A percentile compares a stretch with the other conserved stretches of the same genome.
Conservation (phyloP, 495 filamentous ascomycete species). For the Xylaria curta region DNA sequence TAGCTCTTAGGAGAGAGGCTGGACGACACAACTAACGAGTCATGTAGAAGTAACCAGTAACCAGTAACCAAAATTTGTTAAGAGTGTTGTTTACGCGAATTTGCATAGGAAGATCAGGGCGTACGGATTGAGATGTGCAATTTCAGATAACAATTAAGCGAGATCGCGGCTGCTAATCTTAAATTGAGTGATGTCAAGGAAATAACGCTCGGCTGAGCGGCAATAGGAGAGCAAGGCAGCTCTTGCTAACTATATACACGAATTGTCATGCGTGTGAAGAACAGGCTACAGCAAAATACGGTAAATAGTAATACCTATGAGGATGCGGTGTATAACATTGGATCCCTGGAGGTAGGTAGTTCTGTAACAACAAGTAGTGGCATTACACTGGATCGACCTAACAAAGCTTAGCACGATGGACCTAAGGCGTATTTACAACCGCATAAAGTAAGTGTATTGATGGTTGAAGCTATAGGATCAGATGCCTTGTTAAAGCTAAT, state of each 20-base stretch:
- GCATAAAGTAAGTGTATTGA: not conserved
- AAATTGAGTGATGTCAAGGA: slow-evolving; percentile 29
- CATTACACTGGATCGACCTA: not conserved
- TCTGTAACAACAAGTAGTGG: not conserved
- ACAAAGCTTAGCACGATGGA: not conserved
- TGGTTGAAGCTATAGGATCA: not conserved
- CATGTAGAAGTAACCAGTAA: slow-evolving; percentile 6
- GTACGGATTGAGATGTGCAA: slow-evolving; percentile 10
- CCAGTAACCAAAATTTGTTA: not conserved
- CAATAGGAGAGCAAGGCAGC: not conserved
- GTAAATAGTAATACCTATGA: not conserved
- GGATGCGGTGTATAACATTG: not conserved
- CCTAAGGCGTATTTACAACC: not conserved
- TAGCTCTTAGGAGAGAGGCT: not conserved
- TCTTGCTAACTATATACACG: not conserved
- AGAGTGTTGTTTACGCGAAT: not conserved
- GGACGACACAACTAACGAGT: slow-evolving; percentile 11
- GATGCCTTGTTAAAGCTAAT: not conserved
- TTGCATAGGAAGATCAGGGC: not conserved
- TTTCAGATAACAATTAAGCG: slow-evolving; percentile 23
- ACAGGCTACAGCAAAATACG: not conserved
- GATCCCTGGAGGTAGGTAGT: not conserved
- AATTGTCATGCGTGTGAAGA: not conserved
- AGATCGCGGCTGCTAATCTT: slow-evolving; percentile 21
- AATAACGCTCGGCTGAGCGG: slow-evolving; percentile 12